These are phyloP conservation scores for Ensete glaucum DNA, from an alignment of 176 grass and related monocot species.

Conservation along the genomic window DNA sequence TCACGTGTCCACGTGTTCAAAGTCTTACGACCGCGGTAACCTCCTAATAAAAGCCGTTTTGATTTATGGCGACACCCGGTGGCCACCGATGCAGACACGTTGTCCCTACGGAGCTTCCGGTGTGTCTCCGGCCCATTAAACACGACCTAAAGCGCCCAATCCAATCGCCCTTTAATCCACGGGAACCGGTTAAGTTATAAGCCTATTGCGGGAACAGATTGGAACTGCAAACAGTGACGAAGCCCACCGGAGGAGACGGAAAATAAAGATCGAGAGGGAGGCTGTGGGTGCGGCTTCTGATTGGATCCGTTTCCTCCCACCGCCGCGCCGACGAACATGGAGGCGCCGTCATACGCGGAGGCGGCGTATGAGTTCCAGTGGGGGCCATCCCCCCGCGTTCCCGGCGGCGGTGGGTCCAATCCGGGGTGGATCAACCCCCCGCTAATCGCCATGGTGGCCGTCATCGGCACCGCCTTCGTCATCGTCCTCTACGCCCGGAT, in stretches of 20 bases:
- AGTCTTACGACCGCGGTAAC: not conserved
- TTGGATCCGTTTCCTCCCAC: not conserved
- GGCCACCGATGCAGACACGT: not conserved
- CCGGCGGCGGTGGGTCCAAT: not conserved
- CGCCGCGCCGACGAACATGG: not conserved
- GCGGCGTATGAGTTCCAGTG: conserved; percentile 7
- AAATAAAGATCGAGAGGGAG: not conserved
- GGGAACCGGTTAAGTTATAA: not conserved
- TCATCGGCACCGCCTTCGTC: conserved; percentile 76
- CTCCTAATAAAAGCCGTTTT: not conserved
- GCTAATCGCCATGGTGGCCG: conserved; percentile 93
- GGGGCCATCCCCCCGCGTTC: not conserved
- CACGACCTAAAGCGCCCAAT: not conserved
- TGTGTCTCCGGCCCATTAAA: not conserved
- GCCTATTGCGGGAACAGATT: not conserved
- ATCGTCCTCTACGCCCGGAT: conserved; percentile 85
- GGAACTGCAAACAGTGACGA: not conserved
- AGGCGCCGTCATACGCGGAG: conserved; percentile 7
- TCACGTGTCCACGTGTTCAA: not conserved
- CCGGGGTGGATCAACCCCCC: conserved; percentile 42
- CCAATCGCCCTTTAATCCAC: not conserved
- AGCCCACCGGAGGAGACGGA: not conserved
- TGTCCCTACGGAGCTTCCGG: not conserved
- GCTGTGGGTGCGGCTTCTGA: not conserved
- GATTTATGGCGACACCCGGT: not conserved